Evolutionary conservation across 495 filamentous ascomycete genomes (phyloP).

Genomic region (Trichoderma asperelloides): DNA sequence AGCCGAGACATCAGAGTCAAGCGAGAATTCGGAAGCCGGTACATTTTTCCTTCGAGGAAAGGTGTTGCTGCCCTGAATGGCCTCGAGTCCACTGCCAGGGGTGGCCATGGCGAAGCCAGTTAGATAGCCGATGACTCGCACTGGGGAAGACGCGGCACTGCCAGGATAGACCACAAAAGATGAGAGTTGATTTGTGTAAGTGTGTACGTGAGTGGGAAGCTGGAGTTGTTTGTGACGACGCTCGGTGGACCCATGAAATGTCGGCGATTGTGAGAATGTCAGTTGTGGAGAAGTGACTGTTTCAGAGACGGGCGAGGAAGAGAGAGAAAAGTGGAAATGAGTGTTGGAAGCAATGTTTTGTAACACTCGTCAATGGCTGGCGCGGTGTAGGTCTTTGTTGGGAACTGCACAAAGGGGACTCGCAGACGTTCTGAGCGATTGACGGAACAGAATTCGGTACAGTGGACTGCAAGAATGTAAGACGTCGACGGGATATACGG

Average conservation of each 20-base stretch:
- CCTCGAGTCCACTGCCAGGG: not conserved
- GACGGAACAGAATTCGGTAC: no score
- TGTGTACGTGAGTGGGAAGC: not conserved
- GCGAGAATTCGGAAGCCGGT: not conserved
- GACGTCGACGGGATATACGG: not conserved
- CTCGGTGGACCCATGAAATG: not conserved
- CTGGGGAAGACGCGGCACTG: not conserved
- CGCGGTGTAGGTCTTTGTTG: no score
- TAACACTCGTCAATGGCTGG: not conserved
- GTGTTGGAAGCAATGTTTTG: not conserved
- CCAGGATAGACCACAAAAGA: not conserved
- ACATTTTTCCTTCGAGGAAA: not conserved
- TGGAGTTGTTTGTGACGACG: not conserved
- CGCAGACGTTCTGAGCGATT: no score
- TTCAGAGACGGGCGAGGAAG: not conserved
- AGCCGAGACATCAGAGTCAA: conserved; percentile 11
- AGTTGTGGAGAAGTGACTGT: not conserved
- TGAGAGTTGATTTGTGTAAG: not conserved
- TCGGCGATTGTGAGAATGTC: not conserved
- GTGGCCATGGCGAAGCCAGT: not conserved
- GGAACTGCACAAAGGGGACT: no score
- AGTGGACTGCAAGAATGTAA: no score
- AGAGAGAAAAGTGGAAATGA: not conserved
- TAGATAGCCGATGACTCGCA: not conserved
- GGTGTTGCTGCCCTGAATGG: not conserved